Base-by-base conservation (phyloP, 345 rosid species). In the Carallia pectinifolia region DNA sequence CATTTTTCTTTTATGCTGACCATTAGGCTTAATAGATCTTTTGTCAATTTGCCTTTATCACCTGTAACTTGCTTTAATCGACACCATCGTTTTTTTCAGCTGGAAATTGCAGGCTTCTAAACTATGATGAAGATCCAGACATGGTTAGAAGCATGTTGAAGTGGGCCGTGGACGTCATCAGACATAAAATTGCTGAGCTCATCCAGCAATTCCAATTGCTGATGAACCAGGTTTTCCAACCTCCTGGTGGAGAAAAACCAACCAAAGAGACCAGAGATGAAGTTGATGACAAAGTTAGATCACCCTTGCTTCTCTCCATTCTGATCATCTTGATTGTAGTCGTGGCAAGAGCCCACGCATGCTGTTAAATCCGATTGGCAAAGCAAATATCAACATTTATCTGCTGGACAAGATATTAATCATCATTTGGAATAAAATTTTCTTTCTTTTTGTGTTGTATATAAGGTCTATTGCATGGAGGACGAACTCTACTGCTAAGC, bases 241-340 rank as follows among this genome's bases (percentile, higher is more conserved):
- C 71, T 48, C 7, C 16, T 6, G 83, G 53, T 52, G 60, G 23
- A 4, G 38, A 60, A 47, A 62, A 36, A 18, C 62, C 48, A 13
- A 6, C 58, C 23, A 63, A 73, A 53, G 80, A 60, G 58, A 59
- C 62, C 27, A 19, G n/a, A 2, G 82, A 69, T 5, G 40, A 69
- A 4, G 6, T 76, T 29, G 76, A 82, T 0, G 85, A 84, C 7
- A 76, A 62, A 62, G 64, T 81, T 34, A 40, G 63, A 37, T 86
- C 86, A 1, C 82, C 90, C 0, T 59, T 84, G 61, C 53, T 86
- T 54, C 84, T 84, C 33, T 77, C 90, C 0, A 64, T 86, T 38
- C 73, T 79, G 27, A 81, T 82, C 39, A 72, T 86, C 65, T 56
- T 84, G 67, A 66, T 86, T 27, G 85, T 84, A 10, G 74, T 86